These are phyloP conservation scores for Nicotiana undulata DNA, from an alignment of 257 asterid species.

Conservation along the genomic window DNA sequence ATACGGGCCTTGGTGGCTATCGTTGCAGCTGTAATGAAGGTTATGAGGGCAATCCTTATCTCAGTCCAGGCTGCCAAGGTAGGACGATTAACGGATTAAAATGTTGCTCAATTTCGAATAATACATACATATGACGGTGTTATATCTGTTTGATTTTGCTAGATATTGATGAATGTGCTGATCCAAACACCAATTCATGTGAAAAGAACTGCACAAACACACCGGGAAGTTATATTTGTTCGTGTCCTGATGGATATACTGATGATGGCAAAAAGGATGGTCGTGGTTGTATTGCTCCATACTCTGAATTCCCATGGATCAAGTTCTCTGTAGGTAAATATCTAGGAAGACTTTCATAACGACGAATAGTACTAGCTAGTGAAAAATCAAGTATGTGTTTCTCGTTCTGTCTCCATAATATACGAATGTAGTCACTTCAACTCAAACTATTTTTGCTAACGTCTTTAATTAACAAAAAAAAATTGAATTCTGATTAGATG, in stretches of 20 bases:
- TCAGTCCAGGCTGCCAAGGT: constrained; percentile 43
- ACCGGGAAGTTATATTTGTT: constrained; percentile 30
- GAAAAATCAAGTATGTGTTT: too few relatives aligned
- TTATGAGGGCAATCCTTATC: constrained; percentile 1
- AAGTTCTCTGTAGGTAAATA: constrained; percentile 42
- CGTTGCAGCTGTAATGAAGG: background rate
- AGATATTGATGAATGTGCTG: constrained; percentile 50
- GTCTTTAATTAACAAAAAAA: background rate
- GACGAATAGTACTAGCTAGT: background rate
- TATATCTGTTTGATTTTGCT: background rate
- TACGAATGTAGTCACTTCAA: too few relatives aligned
- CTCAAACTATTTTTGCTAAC: background rate
- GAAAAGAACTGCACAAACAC: constrained; percentile 31
- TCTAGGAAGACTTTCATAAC: background rate
- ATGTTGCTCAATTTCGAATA: too few relatives aligned
- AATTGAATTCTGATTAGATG: background rate
- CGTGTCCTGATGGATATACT: constrained; percentile 38
- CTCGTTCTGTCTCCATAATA: too few relatives aligned
- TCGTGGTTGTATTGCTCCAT: constrained; percentile 34
- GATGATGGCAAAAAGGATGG: constrained; percentile 39
- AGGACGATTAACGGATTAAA: background rate
- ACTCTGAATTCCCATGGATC: constrained; percentile 32
- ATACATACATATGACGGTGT: too few relatives aligned
- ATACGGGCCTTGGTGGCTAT: background rate
- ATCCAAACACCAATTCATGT: constrained; percentile 25